Percentiles rank a stretch among this genome's conserved stretches.
Evolutionary conservation across 2,329 filamentous ascomycete species (phyloP).

Genomic region (Pestalotiopsis fici): DNA sequence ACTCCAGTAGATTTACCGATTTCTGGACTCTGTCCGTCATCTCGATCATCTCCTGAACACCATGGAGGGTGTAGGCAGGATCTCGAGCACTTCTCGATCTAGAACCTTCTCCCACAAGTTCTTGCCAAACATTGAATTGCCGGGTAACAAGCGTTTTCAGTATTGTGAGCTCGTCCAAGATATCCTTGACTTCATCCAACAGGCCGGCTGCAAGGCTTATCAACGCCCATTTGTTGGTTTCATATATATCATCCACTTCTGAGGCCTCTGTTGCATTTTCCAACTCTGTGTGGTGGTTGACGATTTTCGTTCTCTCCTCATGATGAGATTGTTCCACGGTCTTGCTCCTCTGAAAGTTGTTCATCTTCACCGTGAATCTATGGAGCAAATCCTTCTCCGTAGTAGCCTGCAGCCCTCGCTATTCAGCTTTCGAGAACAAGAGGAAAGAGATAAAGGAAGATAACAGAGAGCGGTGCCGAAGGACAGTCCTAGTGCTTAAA

Average conservation of each 20-base stretch:
- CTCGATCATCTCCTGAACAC: background rate
- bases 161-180: background rate
- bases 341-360: too few relatives aligned
- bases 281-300: background rate
- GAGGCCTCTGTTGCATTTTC: background rate
- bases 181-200: background rate
- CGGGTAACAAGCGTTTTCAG: background rate
- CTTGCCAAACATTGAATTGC: background rate
- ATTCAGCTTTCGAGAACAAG: background rate
- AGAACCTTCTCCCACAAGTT: background rate
- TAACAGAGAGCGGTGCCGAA: background rate
- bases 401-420: background rate
- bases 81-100: background rate
- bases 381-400: background rate
- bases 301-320: too few relatives aligned
- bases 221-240: background rate
- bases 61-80: background rate
- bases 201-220: background rate
- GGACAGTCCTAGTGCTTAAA: background rate
- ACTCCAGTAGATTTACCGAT: background rate
- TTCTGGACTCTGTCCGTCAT: background rate
- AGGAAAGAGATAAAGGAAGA: too few relatives aligned
- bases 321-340: too few relatives aligned
- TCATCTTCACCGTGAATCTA: background rate
- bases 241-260: background rate